Conservation (phyloP, 129 eudicot species). For the Helichrysum umbraculigerum region DNA sequence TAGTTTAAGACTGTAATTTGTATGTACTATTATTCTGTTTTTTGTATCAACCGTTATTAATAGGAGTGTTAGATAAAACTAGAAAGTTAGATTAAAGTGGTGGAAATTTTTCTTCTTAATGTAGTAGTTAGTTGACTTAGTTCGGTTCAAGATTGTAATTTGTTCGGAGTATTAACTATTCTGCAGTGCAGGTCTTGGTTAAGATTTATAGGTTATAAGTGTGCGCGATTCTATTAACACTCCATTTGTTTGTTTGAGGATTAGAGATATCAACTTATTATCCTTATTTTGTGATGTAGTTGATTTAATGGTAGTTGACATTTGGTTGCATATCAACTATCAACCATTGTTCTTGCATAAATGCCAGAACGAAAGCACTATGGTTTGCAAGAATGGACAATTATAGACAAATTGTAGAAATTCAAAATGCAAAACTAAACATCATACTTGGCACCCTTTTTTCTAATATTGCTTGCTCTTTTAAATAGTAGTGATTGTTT, state of each 20-base stretch:
- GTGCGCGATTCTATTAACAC: background rate
- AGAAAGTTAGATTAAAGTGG: background rate
- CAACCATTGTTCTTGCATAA: constrained; percentile 4
- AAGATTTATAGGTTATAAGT: background rate
- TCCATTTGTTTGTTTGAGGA: background rate
- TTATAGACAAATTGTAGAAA: background rate
- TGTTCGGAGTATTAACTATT: background rate
- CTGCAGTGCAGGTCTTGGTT: background rate
- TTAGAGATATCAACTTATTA: background rate
- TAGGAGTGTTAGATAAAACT: background rate
- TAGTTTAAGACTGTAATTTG: background rate
- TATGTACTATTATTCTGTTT: background rate
- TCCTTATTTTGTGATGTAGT: background rate
- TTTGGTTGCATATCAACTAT: background rate
- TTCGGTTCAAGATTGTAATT: background rate
- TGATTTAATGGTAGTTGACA: background rate
- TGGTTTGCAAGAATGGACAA: background rate
- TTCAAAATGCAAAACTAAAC: constrained; percentile 1
- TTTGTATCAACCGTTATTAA: background rate
- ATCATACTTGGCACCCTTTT: background rate
- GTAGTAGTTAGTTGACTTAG: background rate
- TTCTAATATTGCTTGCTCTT: background rate
- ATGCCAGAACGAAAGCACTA: background rate
- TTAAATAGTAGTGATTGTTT: background rate
- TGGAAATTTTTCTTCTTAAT: background rate